Evolutionary conservation across 2,329 filamentous ascomycete genomes (phyloP), one percentile per base, ranked within the genome.

Genomic region (Ascochyta clinopodiicola): DNA sequence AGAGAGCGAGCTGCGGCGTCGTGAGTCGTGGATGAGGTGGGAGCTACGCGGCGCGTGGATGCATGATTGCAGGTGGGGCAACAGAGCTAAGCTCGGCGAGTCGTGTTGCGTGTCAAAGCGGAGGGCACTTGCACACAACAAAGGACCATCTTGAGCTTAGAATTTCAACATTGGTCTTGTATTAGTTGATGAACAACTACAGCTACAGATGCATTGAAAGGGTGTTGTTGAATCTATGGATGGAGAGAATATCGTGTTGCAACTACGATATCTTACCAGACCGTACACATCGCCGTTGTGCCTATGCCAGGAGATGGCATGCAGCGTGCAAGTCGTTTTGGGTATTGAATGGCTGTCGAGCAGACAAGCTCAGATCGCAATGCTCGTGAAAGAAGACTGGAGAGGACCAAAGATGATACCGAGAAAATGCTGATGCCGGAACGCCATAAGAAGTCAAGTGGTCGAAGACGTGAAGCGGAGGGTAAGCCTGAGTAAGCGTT

Each of bases 331-430:
- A 39, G 36, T 25, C 36, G 44, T 32, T 35, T 27, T 56, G 68
- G 63, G 68, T 71, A 69, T 70, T 56, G 39, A 62, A 65, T 64
- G 67, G 66, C 67, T 64, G 47, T 61, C 54, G 56, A 62, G 61
- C 54, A 53, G 44, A 55, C 49, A 61, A 21, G 13, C 59, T 68
- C 68, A 69, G 66, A 60, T 44, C 51, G 17, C 35, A 46, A 46
- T 46, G 51, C 50, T 48, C 61, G 50, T 34, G 9, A 45, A 31
- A 38, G 44, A n/a, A 15, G 3, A 13, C 50, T 34, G 43, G 56
- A 27, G 39, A 48, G 53, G 44, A 54, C 56, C 44, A 55, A 52
- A 50, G 37, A 53, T 56, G 67, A 64, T 71, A 69, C 69, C 66
- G 39, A 57, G 25, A 51, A 59, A 40, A 65, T 67, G 59, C 53